These are phyloP conservation scores for Neonothopanus nambi DNA, from an alignment of 1,284 basidiomycete genomes.

Conservation along the genomic window DNA sequence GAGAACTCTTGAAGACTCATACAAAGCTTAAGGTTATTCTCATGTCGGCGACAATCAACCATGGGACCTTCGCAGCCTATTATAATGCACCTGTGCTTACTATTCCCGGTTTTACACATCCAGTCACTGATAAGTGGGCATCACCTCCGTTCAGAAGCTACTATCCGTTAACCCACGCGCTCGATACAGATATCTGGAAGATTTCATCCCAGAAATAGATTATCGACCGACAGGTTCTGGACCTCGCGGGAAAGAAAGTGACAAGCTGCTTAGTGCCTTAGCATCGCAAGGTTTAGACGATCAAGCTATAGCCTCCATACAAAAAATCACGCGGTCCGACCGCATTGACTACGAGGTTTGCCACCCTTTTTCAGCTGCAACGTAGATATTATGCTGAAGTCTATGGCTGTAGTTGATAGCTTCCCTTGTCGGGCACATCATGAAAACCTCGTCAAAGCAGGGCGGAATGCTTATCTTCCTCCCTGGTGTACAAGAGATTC, in stretches of 20 bases:
- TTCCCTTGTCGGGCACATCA: constrained; percentile 65
- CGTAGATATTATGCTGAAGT: neutral
- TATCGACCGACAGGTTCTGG: constrained; percentile 43
- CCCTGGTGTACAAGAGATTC: constrained; percentile 87
- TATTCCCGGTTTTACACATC: constrained; percentile 85
- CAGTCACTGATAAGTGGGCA: constrained; percentile 74
- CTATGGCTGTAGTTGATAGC: constrained; percentile 58
- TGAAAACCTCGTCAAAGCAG: constrained; percentile 47
- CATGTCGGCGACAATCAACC: constrained; percentile 91
- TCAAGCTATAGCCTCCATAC: constrained; percentile 54
- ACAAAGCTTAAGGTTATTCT: constrained; percentile 78
- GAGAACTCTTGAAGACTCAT: constrained; percentile 75
- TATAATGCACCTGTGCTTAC: constrained; percentile 80
- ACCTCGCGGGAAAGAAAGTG: constrained; percentile 42
- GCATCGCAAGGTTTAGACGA: constrained; percentile 56
- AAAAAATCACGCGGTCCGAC: constrained; percentile 61
- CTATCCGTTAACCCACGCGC: neutral
- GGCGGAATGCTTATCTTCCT: constrained; percentile 87
- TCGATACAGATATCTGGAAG: constrained; percentile 72
- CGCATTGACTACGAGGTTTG: constrained; percentile 75
- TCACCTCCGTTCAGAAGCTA: neutral
- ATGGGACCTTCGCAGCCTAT: constrained; percentile 80
- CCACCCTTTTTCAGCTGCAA: neutral
- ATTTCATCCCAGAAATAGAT: constrained; percentile 59
- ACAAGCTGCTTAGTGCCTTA: constrained; percentile 48